These are phyloP conservation scores for Diutina ranongensis DNA, from an alignment of 1,139 yeast species.

Conservation along the genomic window DNA sequence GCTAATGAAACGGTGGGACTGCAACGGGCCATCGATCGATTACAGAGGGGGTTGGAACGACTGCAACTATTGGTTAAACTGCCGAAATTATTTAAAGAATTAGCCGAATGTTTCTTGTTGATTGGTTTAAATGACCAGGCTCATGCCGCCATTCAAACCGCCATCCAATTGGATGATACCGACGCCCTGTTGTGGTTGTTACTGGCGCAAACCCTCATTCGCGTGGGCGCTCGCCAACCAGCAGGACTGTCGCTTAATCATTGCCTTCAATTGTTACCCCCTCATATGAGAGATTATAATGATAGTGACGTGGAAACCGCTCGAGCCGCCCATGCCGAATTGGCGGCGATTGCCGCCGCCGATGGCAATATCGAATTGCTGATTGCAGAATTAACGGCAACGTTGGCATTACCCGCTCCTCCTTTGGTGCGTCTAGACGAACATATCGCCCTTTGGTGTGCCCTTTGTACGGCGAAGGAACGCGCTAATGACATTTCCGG, in stretches of 20 bases:
- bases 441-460: constrained; percentile 40
- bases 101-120: constrained; percentile 37
- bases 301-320: constrained; percentile 31
- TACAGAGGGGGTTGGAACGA: constrained; percentile 26
- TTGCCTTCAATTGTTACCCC: constrained; percentile 29
- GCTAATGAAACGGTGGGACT: constrained; percentile 29
- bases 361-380: constrained; percentile 38
- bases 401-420: constrained; percentile 39
- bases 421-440: constrained; percentile 33
- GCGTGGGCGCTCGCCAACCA: constrained; percentile 30
- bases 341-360: constrained; percentile 42
- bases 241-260: constrained; percentile 36
- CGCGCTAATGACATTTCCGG: constrained; percentile 35
- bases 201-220: constrained; percentile 33
- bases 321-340: constrained; percentile 39
- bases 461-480: constrained; percentile 38
- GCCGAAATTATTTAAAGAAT: constrained; percentile 30
- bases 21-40: constrained; percentile 30
- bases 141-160: constrained; percentile 34
- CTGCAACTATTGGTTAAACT: constrained; percentile 23
- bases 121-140: constrained; percentile 40
- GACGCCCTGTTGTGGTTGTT: constrained; percentile 37
- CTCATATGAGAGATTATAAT: constrained; percentile 16
- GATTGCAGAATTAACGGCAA: constrained; percentile 35
- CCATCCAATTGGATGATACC: constrained; percentile 28